Conservation (phyloP, 331 rosid genomes). For the Quercus tomentella region DNA sequence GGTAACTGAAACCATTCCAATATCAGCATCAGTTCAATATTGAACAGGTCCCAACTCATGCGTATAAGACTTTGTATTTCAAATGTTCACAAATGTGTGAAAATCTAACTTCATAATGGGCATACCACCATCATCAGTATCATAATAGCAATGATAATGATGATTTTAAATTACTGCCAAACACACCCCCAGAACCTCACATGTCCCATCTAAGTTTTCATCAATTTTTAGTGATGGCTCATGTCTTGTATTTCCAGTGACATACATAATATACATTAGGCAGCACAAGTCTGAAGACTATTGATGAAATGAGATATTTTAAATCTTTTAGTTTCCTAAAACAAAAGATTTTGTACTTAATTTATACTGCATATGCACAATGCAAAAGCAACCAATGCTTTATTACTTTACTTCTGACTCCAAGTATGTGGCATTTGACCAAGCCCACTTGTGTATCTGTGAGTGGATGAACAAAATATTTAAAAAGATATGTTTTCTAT, state of each 20-base stretch:
- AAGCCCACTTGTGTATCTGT: background rate
- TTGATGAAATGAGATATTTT: background rate
- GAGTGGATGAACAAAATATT: conserved; percentile 3
- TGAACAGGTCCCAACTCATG: background rate
- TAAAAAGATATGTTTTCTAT: conserved; percentile 2
- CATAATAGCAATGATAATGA: background rate
- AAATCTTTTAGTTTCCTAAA: background rate
- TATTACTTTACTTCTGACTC: background rate
- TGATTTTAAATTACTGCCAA: background rate
- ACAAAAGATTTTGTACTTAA: background rate
- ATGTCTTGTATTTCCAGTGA: background rate
- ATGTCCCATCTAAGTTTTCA: background rate
- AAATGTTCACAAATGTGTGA: background rate
- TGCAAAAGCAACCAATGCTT: background rate
- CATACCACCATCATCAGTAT: background rate
- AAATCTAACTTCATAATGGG: background rate
- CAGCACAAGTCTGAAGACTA: background rate
- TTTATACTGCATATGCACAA: background rate
- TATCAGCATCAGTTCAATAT: background rate
- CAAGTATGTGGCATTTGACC: background rate
- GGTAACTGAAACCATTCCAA: background rate
- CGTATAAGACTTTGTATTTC: background rate
- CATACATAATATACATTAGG: background rate
- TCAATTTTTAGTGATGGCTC: background rate
- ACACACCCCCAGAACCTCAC: background rate